Evolutionary conservation across 176 grass and related monocot genomes (phyloP).

Genomic region (Aegilops umbellulata): DNA sequence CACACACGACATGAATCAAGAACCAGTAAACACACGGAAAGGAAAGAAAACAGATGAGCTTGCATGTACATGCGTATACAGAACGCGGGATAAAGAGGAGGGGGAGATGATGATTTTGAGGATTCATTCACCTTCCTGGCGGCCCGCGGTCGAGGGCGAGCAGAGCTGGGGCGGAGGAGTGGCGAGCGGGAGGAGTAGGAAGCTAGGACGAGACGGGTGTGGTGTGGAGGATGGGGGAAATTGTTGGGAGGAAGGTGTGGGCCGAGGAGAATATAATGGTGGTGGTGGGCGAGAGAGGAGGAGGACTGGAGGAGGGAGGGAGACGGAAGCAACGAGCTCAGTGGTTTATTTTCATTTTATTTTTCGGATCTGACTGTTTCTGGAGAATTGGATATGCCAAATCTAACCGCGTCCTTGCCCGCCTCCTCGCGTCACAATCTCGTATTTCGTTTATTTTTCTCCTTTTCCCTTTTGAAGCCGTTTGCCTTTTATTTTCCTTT

Average conservation of each 20-base stretch:
- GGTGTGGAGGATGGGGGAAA: constrained; percentile 24
- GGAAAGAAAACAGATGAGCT: background rate
- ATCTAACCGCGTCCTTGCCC: constrained; percentile 23
- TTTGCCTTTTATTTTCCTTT: background rate
- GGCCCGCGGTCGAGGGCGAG: background rate
- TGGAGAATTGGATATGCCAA: constrained; percentile 19
- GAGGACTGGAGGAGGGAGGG: background rate
- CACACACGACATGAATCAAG: constrained; percentile 37
- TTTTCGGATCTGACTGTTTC: background rate
- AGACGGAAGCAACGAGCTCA: constrained; percentile 24
- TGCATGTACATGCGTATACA: background rate
- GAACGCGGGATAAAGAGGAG: background rate
- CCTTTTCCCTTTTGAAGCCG: background rate
- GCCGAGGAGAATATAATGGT: constrained; percentile 37
- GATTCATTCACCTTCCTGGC: constrained; percentile 21
- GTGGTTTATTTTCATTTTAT: background rate
- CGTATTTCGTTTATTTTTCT: background rate
- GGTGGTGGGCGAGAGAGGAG: background rate
- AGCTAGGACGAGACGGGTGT: background rate
- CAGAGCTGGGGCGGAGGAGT: constrained; percentile 3
- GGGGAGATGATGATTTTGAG: background rate
- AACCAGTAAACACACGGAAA: constrained; percentile 2
- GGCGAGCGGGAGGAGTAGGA: background rate
- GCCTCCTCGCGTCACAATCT: background rate
- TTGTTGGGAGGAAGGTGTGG: constrained; percentile 31